Evolutionary conservation across 2,329 filamentous ascomycete species (phyloP).

Genomic region (Colletotrichum sp.): DNA sequence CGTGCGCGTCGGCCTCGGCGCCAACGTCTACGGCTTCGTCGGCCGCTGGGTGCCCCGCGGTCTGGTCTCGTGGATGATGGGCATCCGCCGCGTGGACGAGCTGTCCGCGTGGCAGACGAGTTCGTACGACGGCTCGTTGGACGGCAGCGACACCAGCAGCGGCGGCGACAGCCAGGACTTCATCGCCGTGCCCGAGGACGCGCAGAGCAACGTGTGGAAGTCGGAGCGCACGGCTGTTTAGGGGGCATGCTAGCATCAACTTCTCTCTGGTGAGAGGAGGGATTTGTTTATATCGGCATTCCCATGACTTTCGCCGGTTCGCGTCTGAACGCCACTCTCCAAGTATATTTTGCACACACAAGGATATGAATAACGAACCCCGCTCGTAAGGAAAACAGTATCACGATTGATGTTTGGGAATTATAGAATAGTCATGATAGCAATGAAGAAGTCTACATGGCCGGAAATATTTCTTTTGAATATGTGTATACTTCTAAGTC

Average conservation of each 20-base stretch:
- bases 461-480: background rate
- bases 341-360: background rate
- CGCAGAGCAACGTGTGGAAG: constrained; percentile 50
- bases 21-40: constrained; percentile 83
- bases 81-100: constrained; percentile 68
- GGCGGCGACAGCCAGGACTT: constrained; percentile 51
- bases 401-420: background rate
- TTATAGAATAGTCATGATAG: constrained; percentile 2
- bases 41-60: constrained; percentile 79
- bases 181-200: constrained; percentile 51
- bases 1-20: constrained; percentile 84
- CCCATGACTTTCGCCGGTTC: background rate
- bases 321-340: background rate
- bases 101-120: constrained; percentile 58
- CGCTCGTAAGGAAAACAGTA: background rate
- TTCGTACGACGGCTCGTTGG: constrained; percentile 37
- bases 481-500: background rate
- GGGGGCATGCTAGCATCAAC: background rate
- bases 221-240: background rate
- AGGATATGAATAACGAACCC: constrained; percentile 11
- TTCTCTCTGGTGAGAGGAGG: background rate
- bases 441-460: background rate
- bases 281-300: background rate
- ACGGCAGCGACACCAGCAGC: constrained; percentile 36
- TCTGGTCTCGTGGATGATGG: constrained; percentile 94